These are phyloP conservation scores for Bipolaris sorokiniana DNA, from an alignment of 2,329 filamentous ascomycete species.

Conservation along the genomic window DNA sequence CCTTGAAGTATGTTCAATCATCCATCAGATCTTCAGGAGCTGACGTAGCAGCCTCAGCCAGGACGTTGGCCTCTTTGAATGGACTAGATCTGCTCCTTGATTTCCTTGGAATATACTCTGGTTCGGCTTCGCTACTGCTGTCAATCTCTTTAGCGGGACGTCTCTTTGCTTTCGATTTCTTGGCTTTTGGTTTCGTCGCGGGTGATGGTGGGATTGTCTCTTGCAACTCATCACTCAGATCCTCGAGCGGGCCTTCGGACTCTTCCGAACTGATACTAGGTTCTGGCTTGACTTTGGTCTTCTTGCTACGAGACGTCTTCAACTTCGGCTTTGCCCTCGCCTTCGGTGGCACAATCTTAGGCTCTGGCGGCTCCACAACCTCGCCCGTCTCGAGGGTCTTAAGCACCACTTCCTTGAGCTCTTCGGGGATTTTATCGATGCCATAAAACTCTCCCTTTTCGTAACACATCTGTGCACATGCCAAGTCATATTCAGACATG, in stretches of 20 bases:
- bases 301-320: conserved; percentile 19
- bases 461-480: conserved; percentile 64
- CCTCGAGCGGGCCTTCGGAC: not conserved
- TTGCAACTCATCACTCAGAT: not conserved
- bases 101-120: conserved; percentile 22
- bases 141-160: conserved; percentile 8
- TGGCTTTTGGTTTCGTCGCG: not conserved
- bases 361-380: conserved; percentile 62
- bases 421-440: conserved; percentile 71
- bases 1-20: not conserved
- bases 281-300: conserved; percentile 20
- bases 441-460: conserved; percentile 71
- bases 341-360: conserved; percentile 19
- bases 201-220: not conserved
- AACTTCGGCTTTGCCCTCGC: conserved; percentile 33
- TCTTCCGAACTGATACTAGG: conserved; percentile 4
- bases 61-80: not conserved
- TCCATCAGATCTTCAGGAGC: not conserved
- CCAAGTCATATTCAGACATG: conserved; percentile 73
- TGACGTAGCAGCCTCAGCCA: not conserved
- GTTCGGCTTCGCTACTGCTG: conserved; percentile 7
- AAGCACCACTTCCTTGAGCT: conserved; percentile 72
- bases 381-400: conserved; percentile 75
- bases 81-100: conserved; percentile 15
- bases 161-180: conserved; percentile 19